Percentiles rank a stretch among this genome's conserved stretches.
Evolutionary conservation across 345 rosid species (phyloP).

Genomic region (Boechera divaricarpa): DNA sequence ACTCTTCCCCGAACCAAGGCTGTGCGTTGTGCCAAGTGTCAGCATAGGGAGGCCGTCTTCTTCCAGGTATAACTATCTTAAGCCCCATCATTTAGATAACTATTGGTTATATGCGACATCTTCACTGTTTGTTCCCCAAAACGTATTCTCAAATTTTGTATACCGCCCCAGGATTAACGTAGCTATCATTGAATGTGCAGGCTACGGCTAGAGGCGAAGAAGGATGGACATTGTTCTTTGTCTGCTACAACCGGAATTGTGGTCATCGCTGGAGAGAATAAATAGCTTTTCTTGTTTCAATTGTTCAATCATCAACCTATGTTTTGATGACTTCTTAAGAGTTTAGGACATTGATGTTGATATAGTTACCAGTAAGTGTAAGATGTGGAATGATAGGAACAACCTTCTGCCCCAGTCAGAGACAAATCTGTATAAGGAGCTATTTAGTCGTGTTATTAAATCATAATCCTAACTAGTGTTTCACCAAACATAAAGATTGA

Average conservation of each 20-base stretch:
- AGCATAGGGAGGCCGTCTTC: constrained; percentile 71
- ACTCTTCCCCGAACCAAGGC: constrained; percentile 81
- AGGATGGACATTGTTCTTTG: constrained; percentile 88
- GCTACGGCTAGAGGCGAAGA: constrained; percentile 91
- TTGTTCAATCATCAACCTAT: neutral
- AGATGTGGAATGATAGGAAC: constrained; percentile 8
- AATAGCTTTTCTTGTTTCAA: constrained; percentile 15
- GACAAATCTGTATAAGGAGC: neutral
- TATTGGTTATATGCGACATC: neutral
- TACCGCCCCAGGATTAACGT: neutral
- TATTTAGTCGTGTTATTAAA: neutral
- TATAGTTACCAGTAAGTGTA: constrained; percentile 6
- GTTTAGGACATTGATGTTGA: constrained; percentile 9
- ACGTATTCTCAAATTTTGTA: neutral
- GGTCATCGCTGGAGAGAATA: constrained; percentile 82
- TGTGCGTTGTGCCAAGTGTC: constrained; percentile 57
- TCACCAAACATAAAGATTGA: constrained; percentile 7
- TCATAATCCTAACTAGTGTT: neutral
- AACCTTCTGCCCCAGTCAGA: neutral
- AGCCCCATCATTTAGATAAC: neutral
- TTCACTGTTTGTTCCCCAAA: neutral
- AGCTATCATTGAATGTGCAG: constrained; percentile 43
- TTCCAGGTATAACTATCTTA: constrained; percentile 60
- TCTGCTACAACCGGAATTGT: constrained; percentile 83
- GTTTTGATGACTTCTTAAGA: constrained; percentile 14